A percentile compares a stretch with the other conserved stretches of the same genome.
Conservation (phyloP, 2,329 filamentous ascomycete genomes). For the Plectosphaerella sp. region DNA sequence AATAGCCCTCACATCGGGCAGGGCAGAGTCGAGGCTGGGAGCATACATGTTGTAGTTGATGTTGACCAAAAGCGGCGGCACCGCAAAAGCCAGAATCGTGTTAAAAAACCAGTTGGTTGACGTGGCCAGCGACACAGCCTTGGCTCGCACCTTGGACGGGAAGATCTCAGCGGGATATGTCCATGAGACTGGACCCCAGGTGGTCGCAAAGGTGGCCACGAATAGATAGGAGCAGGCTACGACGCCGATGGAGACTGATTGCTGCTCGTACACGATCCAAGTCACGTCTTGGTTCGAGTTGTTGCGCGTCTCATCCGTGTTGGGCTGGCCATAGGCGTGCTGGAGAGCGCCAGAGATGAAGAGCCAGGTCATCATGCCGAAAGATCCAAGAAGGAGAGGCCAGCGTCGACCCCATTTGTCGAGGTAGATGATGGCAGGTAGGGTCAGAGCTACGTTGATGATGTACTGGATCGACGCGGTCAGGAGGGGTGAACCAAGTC, state of each 20-base stretch:
- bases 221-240: slow-evolving; percentile 65
- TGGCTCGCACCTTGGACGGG: slow-evolving; percentile 34
- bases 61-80: slow-evolving; percentile 44
- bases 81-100: slow-evolving; percentile 50
- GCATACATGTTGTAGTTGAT: slow-evolving; percentile 52
- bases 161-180: slow-evolving; percentile 44
- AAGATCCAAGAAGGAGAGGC: slow-evolving; percentile 49
- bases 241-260: slow-evolving; percentile 54
- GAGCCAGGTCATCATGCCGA: slow-evolving; percentile 56
- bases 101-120: slow-evolving; percentile 39
- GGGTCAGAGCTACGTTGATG: slow-evolving; percentile 56
- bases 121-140: slow-evolving; percentile 38
- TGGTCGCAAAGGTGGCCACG: slow-evolving; percentile 42
- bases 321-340: slow-evolving; percentile 51
- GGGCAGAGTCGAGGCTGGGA: too few relatives aligned
- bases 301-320: slow-evolving; percentile 30
- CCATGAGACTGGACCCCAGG: slow-evolving; percentile 47
- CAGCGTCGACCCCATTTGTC: slow-evolving; percentile 56
- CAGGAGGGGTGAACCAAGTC: slow-evolving; percentile 52
- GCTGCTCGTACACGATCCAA: slow-evolving; percentile 51
- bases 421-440: slow-evolving; percentile 56
- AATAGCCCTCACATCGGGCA: too few relatives aligned
- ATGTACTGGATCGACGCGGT: slow-evolving; percentile 60
- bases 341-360: slow-evolving; percentile 61
- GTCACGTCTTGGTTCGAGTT: slow-evolving; percentile 42